Evolutionary conservation across 495 filamentous ascomycete species (phyloP), one percentile per base, ranked within the genome.

Genomic region (Monascus purpureus): DNA sequence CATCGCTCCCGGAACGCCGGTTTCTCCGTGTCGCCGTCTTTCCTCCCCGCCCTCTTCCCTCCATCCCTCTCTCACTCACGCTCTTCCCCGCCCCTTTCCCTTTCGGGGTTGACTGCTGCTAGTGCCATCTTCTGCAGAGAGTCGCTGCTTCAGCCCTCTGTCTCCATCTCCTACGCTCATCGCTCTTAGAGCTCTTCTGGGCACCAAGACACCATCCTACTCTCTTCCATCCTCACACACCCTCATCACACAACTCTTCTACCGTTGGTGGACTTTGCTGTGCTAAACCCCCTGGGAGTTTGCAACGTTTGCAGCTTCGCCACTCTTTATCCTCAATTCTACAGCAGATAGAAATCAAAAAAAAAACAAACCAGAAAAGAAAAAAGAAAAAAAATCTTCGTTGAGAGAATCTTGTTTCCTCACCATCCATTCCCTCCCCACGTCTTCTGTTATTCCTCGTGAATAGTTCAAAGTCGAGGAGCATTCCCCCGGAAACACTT

Each of bases 401-500:
- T 14, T n/a, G 16, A 15, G n/a, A 40, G 35, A 30, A 23, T 32
- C 34, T 29, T 33, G 30, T 32, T 43, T 34, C 33, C 28, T 28
- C 35, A 38, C 36, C 46, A 35, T 41, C 38, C 47, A 45, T 37
- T 44, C 40, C 37, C 30, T 41, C 35, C 48, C 41, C 32, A 35
- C 35, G 41, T 42, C 41, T 41, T 27, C 33, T 25, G 25, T 31
- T 35, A 29, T 37, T 26, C 40, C 39, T 36, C 42, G 39, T 32
- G 19, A 27, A 35, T 45, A 36, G 39, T 22, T 47, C 38, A 38
- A 32, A 29, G 28, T 38, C 26, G 27, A 20, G 17, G 25, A 35
- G 30, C n/a, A n/a, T n/a, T n/a, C n/a, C 13, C 13, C 25, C 43
- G 49, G 51, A 62, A 62, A 60, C 58, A 62, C 58, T 62, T 62